Evolutionary conservation across 2,329 filamentous ascomycete genomes (phyloP).

Genomic region (Penicillium janthinellum): DNA sequence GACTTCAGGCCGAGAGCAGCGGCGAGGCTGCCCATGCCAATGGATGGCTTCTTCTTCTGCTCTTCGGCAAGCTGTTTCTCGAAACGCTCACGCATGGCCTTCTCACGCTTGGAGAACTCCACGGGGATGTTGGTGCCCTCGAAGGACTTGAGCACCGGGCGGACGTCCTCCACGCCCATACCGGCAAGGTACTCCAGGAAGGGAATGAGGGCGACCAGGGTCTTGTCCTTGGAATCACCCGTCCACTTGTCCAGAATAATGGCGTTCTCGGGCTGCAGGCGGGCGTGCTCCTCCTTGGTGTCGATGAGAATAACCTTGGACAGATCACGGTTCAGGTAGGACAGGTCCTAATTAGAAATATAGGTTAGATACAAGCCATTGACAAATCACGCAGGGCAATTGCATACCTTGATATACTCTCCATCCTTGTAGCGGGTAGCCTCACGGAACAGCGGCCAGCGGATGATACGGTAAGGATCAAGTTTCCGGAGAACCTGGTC

Average conservation of each 20-base stretch:
- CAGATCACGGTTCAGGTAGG: constrained; percentile 92
- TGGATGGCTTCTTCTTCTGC: constrained; percentile 61
- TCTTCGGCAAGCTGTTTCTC: constrained; percentile 73
- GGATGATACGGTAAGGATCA: constrained; percentile 91
- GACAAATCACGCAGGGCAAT: not conserved
- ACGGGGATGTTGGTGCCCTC: constrained; percentile 84
- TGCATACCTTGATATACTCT: constrained; percentile 85
- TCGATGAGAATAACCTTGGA: constrained; percentile 96
- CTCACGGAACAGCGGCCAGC: constrained; percentile 92
- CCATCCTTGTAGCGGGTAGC: constrained; percentile 97
- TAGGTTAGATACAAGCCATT: constrained; percentile 11
- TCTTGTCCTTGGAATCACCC: constrained; percentile 78
- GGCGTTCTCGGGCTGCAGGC: constrained; percentile 93
- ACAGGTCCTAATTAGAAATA: constrained; percentile 69
- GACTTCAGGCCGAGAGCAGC: constrained; percentile 77
- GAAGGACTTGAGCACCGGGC: constrained; percentile 82
- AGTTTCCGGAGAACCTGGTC: constrained; percentile 90
- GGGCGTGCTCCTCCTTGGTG: constrained; percentile 77
- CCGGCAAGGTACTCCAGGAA: constrained; percentile 97
- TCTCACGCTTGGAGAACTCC: constrained; percentile 88
- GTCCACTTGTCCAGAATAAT: constrained; percentile 90
- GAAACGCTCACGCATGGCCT: constrained; percentile 81
- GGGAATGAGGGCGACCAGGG: constrained; percentile 84
- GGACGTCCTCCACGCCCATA: constrained; percentile 87
- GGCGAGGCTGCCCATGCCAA: constrained; percentile 68